A percentile compares a stretch with the other conserved stretches of the same genome.
phyloP scores from a whole-genome alignment of 2,329 filamentous ascomycete genomes.

The Piedraia hortae region DNA sequence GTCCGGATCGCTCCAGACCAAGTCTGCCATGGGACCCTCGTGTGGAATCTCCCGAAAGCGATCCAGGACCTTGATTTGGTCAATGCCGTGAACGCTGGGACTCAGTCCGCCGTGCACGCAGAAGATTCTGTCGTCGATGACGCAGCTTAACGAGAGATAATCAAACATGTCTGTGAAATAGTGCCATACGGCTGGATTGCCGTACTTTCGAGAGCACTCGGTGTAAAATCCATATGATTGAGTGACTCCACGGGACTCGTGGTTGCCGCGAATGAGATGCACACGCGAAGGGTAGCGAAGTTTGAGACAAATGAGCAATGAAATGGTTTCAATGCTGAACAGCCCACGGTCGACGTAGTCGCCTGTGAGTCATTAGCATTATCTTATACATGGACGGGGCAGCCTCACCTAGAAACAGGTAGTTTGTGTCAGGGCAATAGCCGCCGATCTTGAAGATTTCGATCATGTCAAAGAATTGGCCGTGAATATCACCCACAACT shows the following conservation, averaged over 20 bases:
- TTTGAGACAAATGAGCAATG: conserved; percentile 87
- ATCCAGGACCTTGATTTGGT: conserved; percentile 99
- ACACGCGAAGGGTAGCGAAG: conserved; percentile 88
- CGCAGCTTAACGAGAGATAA: conserved; percentile 82
- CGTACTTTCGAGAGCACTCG: conserved; percentile 91
- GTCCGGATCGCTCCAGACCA: conserved; percentile 96
- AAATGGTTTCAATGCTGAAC: conserved; percentile 97
- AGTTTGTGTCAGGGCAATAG: conserved; percentile 93
- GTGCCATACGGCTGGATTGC: conserved; percentile 96
- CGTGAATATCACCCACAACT: conserved; percentile 93
- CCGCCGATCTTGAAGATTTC: conserved; percentile 98
- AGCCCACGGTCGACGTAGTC: conserved; percentile 86
- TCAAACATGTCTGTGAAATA: conserved; percentile 99
- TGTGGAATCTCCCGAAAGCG: conserved; percentile 95
- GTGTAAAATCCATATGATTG: conserved; percentile 99
- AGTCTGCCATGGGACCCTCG: conserved; percentile 96
- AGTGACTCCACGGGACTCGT: conserved; percentile 89
- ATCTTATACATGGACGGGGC: conserved; percentile 1
- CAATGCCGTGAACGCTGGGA: conserved; percentile 74
- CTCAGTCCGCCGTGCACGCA: conserved; percentile 70
- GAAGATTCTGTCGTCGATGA: conserved; percentile 97
- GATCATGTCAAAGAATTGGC: conserved; percentile 95
- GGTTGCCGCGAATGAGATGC: conserved; percentile 87
- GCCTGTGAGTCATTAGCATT: conserved; percentile 2
- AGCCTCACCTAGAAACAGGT: conserved; percentile 64